phyloP scores from a whole-genome alignment of 2,329 filamentous ascomycete species.

The Elsinoe fawcettii region DNA sequence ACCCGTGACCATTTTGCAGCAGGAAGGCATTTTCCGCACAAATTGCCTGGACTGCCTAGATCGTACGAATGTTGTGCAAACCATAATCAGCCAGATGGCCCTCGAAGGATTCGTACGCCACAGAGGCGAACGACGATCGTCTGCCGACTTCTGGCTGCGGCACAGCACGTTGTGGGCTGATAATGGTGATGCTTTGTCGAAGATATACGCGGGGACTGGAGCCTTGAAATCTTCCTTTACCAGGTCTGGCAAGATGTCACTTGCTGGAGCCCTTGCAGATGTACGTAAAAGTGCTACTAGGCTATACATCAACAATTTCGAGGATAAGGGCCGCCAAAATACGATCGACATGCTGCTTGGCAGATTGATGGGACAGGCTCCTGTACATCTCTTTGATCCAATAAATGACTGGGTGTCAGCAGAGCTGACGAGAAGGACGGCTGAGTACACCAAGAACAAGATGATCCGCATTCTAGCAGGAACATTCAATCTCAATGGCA shows the following conservation, averaged over 20 bases:
- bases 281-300: slow-evolving; percentile 88
- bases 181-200: slow-evolving; percentile 87
- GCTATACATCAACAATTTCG: slow-evolving; percentile 95
- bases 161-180: slow-evolving; percentile 95
- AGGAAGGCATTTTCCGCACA: slow-evolving; percentile 91
- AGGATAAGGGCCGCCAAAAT: slow-evolving; percentile 84
- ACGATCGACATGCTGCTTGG: slow-evolving; percentile 95
- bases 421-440: slow-evolving; percentile 59
- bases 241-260: slow-evolving; percentile 86
- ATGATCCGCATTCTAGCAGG: slow-evolving; percentile 75
- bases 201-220: slow-evolving; percentile 93
- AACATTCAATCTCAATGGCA: slow-evolving; percentile 92
- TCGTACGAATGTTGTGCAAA: slow-evolving; percentile 91
- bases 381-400: slow-evolving; percentile 84
- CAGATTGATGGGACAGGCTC: slow-evolving; percentile 69
- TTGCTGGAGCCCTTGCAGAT: slow-evolving; percentile 90
- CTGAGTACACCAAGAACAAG: slow-evolving; percentile 68
- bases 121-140: slow-evolving; percentile 54
- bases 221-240: slow-evolving; percentile 95
- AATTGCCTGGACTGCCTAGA: slow-evolving; percentile 96
- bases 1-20: slow-evolving; percentile 67
- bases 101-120: slow-evolving; percentile 76
- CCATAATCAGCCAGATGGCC: slow-evolving; percentile 89
- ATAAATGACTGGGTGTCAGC: slow-evolving; percentile 82
- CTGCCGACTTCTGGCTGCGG: slow-evolving; percentile 79